phyloP scores from a whole-genome alignment of 495 filamentous ascomycete genomes.

The Pyrenula aspistea region DNA sequence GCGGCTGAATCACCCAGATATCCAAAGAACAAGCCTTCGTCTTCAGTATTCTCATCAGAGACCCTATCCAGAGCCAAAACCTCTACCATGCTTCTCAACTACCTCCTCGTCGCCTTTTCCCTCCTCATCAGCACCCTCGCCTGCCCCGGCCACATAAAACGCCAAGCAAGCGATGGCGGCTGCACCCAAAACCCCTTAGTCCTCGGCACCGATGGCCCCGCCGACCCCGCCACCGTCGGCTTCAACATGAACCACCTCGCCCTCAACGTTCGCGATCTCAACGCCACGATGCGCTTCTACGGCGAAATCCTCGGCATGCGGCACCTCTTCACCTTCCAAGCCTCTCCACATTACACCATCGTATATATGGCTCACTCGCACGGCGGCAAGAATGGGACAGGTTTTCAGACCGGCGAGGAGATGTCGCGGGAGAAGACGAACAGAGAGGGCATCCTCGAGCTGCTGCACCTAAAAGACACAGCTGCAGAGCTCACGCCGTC shows the following conservation, averaged over 20 bases:
- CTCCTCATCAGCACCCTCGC: not conserved
- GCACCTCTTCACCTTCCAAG: conserved; percentile 24
- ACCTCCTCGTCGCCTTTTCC: not conserved
- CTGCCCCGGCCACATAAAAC: not conserved
- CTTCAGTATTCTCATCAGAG: not conserved
- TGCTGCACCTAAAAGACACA: conserved; percentile 12
- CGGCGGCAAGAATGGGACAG: conserved; percentile 22
- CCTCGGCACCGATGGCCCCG: conserved; percentile 16
- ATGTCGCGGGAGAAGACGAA: conserved; percentile 18
- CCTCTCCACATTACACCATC: conserved; percentile 12
- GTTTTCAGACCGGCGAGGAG: conserved; percentile 18
- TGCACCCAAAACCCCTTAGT: not conserved
- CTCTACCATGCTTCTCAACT: not conserved
- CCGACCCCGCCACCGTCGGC: conserved; percentile 20
- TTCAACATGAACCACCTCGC: conserved; percentile 35
- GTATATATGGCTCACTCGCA: conserved; percentile 19
- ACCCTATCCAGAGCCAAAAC: not conserved
- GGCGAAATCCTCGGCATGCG: conserved; percentile 35
- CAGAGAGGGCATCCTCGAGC: conserved; percentile 18
- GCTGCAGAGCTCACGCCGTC: conserved; percentile 6
- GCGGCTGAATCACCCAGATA: no score
- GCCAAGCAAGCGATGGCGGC: no score
- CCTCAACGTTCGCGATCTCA: conserved; percentile 26
- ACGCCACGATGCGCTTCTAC: conserved; percentile 30
- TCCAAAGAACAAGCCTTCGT: no score